A percentile compares a stretch with the other conserved stretches of the same genome.
phyloP scores from a whole-genome alignment of 1,284 basidiomycete genomes.

The Microbotryum saponariae region DNA sequence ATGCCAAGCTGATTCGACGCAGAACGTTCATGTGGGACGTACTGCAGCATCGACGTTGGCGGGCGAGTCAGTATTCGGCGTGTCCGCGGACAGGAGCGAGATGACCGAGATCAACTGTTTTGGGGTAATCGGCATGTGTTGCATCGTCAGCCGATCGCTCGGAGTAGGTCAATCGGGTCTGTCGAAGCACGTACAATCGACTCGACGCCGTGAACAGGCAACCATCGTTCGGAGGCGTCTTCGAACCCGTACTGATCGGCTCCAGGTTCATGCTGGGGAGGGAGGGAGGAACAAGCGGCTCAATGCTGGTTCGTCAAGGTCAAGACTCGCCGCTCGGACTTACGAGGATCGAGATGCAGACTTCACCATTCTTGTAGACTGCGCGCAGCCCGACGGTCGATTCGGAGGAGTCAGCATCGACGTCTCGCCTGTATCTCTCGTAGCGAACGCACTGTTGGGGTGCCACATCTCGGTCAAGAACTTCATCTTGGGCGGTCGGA shows the following conservation, averaged over 20 bases:
- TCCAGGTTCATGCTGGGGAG: conserved; percentile 76
- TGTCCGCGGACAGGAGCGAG: conserved; percentile 84
- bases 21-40: conserved; percentile 12
- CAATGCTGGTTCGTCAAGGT: conserved; percentile 9
- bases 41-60: conserved; percentile 91
- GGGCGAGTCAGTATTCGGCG: conserved; percentile 87
- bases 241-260: conserved; percentile 98
- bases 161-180: neutral
- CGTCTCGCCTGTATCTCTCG: no score
- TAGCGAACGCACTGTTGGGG: conserved; percentile 69
- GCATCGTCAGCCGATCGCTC: neutral
- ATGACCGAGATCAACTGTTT: conserved; percentile 87
- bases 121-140: no score
- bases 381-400: neutral
- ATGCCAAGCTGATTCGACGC: neutral
- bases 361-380: conserved; percentile 84
- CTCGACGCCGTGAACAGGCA: conserved; percentile 94
- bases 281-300: conserved; percentile 1
- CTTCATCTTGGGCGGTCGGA: conserved; percentile 89
- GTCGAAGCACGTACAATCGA: conserved; percentile 67
- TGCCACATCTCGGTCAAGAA: conserved; percentile 98
- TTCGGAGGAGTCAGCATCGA: no score
- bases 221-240: conserved; percentile 93
- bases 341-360: conserved; percentile 94
- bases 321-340: conserved; percentile 39